Percentiles rank a stretch among this genome's conserved stretches.
Conservation (phyloP, 768 basidiomycete species). For the Lactarius sanguifluus region DNA sequence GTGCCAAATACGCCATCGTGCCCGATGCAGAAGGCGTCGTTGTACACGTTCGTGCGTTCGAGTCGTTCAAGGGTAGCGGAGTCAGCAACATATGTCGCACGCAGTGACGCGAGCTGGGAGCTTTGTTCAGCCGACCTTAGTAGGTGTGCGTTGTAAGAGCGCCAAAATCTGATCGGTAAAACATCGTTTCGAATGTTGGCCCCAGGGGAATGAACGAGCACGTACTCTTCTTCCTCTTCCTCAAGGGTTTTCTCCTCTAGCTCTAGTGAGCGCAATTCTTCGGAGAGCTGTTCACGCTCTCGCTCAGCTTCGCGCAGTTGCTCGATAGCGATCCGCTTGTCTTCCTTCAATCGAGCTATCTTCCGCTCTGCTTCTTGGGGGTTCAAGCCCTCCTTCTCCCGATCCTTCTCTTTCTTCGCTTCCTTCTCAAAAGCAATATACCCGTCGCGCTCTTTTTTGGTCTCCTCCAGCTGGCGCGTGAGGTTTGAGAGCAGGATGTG, state of each 20-base stretch:
- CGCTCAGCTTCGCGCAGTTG: conserved; percentile 74
- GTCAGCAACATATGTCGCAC: conserved; percentile 77
- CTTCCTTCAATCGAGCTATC: conserved; percentile 68
- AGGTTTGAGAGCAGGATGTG: conserved; percentile 74
- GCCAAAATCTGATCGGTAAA: conserved; percentile 67
- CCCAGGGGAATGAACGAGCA: conserved; percentile 25
- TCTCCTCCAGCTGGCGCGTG: conserved; percentile 82
- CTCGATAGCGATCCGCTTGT: conserved; percentile 67
- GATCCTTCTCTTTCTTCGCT: conserved; percentile 75
- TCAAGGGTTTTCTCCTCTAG: conserved; percentile 76
- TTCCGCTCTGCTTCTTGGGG: conserved; percentile 68
- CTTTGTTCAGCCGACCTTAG: conserved; percentile 63
- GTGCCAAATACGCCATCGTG: conserved; percentile 95
- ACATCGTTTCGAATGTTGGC: background rate
- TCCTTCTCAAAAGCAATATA: conserved; percentile 93
- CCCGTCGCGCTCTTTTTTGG: conserved; percentile 87
- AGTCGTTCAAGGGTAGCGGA: conserved; percentile 77
- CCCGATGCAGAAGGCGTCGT: conserved; percentile 93
- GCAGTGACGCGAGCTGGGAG: conserved; percentile 66
- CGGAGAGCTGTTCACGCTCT: conserved; percentile 73
- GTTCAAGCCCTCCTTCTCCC: conserved; percentile 58
- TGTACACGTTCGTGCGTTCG: conserved; percentile 91
- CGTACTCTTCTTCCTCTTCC: conserved; percentile 81
- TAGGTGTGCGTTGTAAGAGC: conserved; percentile 70
- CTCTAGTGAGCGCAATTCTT: conserved; percentile 69